These are phyloP conservation scores for Phaseolus coccineus DNA, from an alignment of 331 rosid genomes.

Conservation along the genomic window DNA sequence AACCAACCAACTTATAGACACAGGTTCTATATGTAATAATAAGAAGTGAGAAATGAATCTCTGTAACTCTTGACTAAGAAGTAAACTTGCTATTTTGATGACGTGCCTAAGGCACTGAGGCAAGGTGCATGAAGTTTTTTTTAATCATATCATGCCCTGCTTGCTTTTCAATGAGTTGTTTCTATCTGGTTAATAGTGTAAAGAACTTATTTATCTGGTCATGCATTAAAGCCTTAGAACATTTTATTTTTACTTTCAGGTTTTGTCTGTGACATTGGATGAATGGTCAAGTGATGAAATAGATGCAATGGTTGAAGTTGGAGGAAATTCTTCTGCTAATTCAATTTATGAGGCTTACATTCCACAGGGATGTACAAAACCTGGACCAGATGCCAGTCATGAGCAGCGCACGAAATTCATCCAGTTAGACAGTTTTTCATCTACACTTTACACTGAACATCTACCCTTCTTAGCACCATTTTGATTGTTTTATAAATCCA, in stretches of 20 bases:
- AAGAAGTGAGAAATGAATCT: conserved; percentile 1
- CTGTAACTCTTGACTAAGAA: neutral
- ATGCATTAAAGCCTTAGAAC: conserved; percentile 27
- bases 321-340: conserved; percentile 90
- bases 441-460: conserved; percentile 10
- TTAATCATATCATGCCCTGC: neutral
- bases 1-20: neutral
- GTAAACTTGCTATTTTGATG: neutral
- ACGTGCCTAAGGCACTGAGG: conserved; percentile 6
- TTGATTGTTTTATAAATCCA: conserved; percentile 12
- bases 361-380: conserved; percentile 76
- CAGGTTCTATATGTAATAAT: conserved; percentile 4
- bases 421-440: conserved; percentile 62
- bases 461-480: neutral
- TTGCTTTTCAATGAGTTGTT: neutral
- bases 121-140: neutral
- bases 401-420: conserved; percentile 79
- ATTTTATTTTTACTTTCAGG: conserved; percentile 53
- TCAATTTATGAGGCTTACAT: conserved; percentile 84
- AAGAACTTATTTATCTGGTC: neutral
- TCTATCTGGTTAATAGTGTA: conserved; percentile 17
- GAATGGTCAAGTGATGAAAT: conserved; percentile 88
- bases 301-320: conserved; percentile 86
- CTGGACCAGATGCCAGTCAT: conserved; percentile 78
- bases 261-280: conserved; percentile 84